Conservation (phyloP, 2,329 filamentous ascomycete genomes). For the Diaporthe citriasiana region DNA sequence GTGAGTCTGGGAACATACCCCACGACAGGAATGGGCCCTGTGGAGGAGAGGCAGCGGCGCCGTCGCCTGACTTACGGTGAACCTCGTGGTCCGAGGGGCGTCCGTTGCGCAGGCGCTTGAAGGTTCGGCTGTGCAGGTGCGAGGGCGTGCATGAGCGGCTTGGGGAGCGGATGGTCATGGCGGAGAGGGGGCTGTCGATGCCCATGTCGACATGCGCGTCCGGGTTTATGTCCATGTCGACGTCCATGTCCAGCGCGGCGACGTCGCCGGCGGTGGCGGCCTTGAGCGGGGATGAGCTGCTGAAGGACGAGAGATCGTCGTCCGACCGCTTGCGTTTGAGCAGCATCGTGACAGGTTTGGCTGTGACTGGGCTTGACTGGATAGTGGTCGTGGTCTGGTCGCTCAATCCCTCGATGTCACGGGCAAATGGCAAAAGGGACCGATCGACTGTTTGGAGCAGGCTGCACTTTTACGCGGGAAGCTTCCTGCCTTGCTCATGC, state of each 20-base stretch:
- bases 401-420: neutral
- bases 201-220: constrained; percentile 46
- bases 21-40: constrained; percentile 20
- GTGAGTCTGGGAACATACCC: constrained; percentile 14
- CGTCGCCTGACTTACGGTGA: constrained; percentile 62
- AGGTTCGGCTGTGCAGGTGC: constrained; percentile 69
- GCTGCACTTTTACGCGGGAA: neutral
- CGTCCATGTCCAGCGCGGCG: constrained; percentile 46
- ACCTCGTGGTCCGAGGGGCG: constrained; percentile 69
- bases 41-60: constrained; percentile 12
- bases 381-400: neutral
- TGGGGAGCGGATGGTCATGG: constrained; percentile 47
- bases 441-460: neutral
- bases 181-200: constrained; percentile 49
- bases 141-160: constrained; percentile 54
- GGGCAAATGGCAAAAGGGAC: neutral
- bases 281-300: constrained; percentile 57
- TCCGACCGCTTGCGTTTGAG: constrained; percentile 76
- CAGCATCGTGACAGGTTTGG: constrained; percentile 56
- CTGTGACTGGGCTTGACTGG: neutral
- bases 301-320: constrained; percentile 65
- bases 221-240: constrained; percentile 20
- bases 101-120: constrained; percentile 72
- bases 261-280: constrained; percentile 47
- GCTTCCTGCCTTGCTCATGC: neutral